These are phyloP conservation scores for Candida ponderosae DNA, from an alignment of 805 yeast species.

Conservation along the genomic window DNA sequence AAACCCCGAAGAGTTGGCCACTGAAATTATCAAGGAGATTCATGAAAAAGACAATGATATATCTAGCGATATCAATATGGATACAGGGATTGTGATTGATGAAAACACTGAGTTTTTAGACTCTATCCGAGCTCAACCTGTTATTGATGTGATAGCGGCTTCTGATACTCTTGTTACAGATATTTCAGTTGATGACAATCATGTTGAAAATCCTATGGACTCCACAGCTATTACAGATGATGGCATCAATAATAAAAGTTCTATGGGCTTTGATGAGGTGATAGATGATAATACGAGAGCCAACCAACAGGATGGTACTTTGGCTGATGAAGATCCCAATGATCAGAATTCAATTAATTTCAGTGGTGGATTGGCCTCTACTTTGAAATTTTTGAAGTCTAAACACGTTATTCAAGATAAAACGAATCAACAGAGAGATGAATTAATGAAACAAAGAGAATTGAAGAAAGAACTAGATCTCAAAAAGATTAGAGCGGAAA, in stretches of 20 bases:
- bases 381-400: constrained; percentile 14
- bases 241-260: background rate
- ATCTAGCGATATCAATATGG: constrained; percentile 9
- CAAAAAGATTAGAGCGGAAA: constrained; percentile 7
- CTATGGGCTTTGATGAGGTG: background rate
- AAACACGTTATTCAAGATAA: constrained; percentile 10
- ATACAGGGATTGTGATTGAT: constrained; percentile 17
- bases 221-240: background rate
- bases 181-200: background rate
- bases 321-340: constrained; percentile 1
- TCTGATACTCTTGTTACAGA: background rate
- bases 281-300: background rate
- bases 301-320: background rate
- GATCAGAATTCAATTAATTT: constrained; percentile 6
- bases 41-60: constrained; percentile 6
- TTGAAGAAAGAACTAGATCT: constrained; percentile 10
- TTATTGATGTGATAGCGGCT: background rate
- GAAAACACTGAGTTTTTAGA: constrained; percentile 29
- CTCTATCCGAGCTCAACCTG: constrained; percentile 12
- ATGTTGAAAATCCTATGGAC: background rate
- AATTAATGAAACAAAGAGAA: constrained; percentile 6
- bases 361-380: constrained; percentile 16
- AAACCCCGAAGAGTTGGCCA: constrained; percentile 14
- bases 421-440: constrained; percentile 4
- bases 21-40: constrained; percentile 8